Evolutionary conservation across 805 yeast species (phyloP).

Genomic region (Suhomyces emberorum): DNA sequence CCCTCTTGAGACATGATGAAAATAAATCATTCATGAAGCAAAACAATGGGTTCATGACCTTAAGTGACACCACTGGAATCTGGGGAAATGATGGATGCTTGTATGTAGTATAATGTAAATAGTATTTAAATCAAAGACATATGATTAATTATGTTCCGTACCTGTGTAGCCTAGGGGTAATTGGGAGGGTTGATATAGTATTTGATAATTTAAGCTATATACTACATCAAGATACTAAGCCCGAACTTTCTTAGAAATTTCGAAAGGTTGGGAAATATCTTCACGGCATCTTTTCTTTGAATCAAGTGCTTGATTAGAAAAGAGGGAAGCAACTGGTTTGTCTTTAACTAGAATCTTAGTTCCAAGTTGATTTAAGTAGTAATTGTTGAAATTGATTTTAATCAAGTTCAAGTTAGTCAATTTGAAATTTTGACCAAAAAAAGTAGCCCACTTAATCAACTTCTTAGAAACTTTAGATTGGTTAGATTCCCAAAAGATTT

Average conservation of each 20-base stretch:
- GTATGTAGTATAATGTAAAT: constrained; percentile 34
- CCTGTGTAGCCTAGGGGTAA: too few relatives aligned
- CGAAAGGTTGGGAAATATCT: neutral
- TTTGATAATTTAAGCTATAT: constrained; percentile 2
- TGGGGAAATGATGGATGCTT: constrained; percentile 76
- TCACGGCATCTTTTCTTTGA: constrained; percentile 10
- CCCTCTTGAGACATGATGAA: constrained; percentile 14
- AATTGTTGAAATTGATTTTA: constrained; percentile 24
- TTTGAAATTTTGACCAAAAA: constrained; percentile 21
- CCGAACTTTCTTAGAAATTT: constrained; percentile 2
- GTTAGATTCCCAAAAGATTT: constrained; percentile 25
- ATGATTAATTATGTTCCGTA: too few relatives aligned
- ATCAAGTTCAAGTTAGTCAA: constrained; percentile 19
- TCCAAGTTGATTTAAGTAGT: constrained; percentile 29
- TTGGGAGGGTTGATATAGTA: neutral
- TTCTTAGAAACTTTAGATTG: constrained; percentile 16
- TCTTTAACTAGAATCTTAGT: constrained; percentile 23
- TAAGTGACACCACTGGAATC: constrained; percentile 48
- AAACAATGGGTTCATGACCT: constrained; percentile 40
- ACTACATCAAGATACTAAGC: neutral
- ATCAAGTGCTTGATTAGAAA: neutral
- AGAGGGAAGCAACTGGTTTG: constrained; percentile 7
- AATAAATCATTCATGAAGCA: constrained; percentile 22
- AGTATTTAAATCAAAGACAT: too few relatives aligned
- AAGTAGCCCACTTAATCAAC: constrained; percentile 27